Evolutionary conservation across 768 basidiomycete species (phyloP), one percentile per base, ranked within the genome.

Genomic region (Amanita phalloides): DNA sequence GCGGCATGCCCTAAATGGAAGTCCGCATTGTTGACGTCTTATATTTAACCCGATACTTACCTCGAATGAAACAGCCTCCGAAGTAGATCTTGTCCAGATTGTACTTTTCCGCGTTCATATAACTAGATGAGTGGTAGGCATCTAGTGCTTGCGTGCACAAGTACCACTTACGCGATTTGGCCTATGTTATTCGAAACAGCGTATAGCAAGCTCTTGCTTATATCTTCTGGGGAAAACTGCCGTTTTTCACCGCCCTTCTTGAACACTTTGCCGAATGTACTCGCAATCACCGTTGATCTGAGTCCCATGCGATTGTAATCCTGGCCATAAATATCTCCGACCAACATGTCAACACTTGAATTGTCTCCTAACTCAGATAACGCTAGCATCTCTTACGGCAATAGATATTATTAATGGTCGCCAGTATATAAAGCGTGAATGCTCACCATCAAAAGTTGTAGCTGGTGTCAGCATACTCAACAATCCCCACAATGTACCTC

Each of bases 71-170:
- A 68, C 90, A 97, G 2, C 96, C 96, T 23, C 96, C 94, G 75
- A 98, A 99, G 72, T 97, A 99, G 57, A 99, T 98, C 63, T 90
- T 81, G 60, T 96, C 90, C 54, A 99, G 67, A 59, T 89, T 84
- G 66, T 98, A 96, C 72, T 98, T 98, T 66, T 98, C 96, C 51
- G 96, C 96, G 65, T 99, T 98, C 96, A 99, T 98, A 68, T 93
- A 97, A 44, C 91, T 95, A 54, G 63, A 30, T 10, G 53, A 53
- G 30, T 47, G 49, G 50, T 26, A 20, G 20, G 44, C 30, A 52
- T 44, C 44, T 45, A 47, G 32, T 28, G 20, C 25, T 14, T 36
- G 2, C 20, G 17, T 48, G 28, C 17, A 45, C 11, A 25, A 30
- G 60, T 20, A 32, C 36, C 42, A 86, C 93, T 65, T 68, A 99